Conservation (phyloP, 2,329 filamentous ascomycete species). For the Cryphonectria radicalis region DNA sequence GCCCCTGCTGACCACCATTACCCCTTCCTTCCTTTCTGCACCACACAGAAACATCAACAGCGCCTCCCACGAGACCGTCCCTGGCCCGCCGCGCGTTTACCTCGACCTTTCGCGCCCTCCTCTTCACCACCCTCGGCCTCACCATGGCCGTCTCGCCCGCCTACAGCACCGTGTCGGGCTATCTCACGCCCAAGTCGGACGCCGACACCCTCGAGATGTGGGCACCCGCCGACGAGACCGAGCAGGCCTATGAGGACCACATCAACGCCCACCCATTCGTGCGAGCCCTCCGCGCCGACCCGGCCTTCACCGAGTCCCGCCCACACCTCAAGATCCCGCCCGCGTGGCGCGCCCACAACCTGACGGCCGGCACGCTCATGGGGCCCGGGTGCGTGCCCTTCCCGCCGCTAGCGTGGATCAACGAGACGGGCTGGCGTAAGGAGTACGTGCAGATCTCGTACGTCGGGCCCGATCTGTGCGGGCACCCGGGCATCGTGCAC, state of each 20-base stretch:
- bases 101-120: slow-evolving; percentile 50
- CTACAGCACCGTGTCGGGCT: slow-evolving; percentile 50
- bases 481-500: slow-evolving; percentile 89
- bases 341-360: slow-evolving; percentile 69
- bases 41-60: slow-evolving; percentile 28
- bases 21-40: background rate
- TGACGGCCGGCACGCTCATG: slow-evolving; percentile 80
- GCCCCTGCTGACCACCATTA: slow-evolving; percentile 1
- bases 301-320: slow-evolving; percentile 73
- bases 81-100: slow-evolving; percentile 50
- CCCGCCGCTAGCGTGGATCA: slow-evolving; percentile 78
- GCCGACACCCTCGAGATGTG: slow-evolving; percentile 74
- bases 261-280: slow-evolving; percentile 80
- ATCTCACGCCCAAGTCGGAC: slow-evolving; percentile 63
- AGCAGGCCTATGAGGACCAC: slow-evolving; percentile 67
- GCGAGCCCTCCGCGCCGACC: slow-evolving; percentile 66
- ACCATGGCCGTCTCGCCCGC: slow-evolving; percentile 60
- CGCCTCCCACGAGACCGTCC: slow-evolving; percentile 38
- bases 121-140: slow-evolving; percentile 58
- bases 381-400: slow-evolving; percentile 78
- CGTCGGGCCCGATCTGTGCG: slow-evolving; percentile 79
- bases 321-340: slow-evolving; percentile 87
- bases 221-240: slow-evolving; percentile 57
- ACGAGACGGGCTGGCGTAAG: slow-evolving; percentile 63
- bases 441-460: slow-evolving; percentile 74